Percentiles rank a stretch among this genome's conserved stretches.
Conservation (phyloP, 1,139 yeast species). For the Hanseniaspora sp. region DNA sequence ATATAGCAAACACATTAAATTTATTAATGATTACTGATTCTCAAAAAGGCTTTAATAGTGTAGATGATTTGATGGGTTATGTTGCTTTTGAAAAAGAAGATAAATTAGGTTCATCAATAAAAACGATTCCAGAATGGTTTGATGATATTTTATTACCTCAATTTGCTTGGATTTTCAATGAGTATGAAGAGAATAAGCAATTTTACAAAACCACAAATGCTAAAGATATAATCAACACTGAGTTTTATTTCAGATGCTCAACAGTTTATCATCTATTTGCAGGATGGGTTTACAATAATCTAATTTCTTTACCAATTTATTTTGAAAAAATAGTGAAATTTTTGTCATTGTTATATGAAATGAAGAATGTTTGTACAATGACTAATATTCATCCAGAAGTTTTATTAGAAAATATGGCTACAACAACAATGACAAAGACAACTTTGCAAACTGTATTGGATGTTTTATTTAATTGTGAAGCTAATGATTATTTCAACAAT, state of each 20-base stretch:
- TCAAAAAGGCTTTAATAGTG: constrained; percentile 7
- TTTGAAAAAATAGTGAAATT: constrained; percentile 54
- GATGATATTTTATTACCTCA: constrained; percentile 46
- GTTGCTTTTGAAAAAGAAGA: constrained; percentile 4
- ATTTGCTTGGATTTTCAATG: constrained; percentile 36
- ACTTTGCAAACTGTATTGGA: constrained; percentile 39
- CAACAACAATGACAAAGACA: constrained; percentile 41
- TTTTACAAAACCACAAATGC: constrained; percentile 26
- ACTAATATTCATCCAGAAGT: constrained; percentile 51
- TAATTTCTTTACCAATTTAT: constrained; percentile 34
- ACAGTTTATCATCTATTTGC: constrained; percentile 28
- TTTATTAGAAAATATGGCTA: constrained; percentile 47
- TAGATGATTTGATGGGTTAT: constrained; percentile 1
- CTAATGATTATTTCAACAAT: constrained; percentile 33
- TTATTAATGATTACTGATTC: constrained; percentile 13
- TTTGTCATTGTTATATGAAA: constrained; percentile 49
- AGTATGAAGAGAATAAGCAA: constrained; percentile 37
- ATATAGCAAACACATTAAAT: constrained; percentile 7
- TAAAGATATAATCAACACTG: constrained; percentile 31
- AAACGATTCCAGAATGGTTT: constrained; percentile 56
- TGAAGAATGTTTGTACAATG: constrained; percentile 75
- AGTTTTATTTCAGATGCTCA: constrained; percentile 32
- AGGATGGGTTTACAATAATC: constrained; percentile 25
- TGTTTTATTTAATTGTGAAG: constrained; percentile 19
- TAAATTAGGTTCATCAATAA: constrained; percentile 21